phyloP scores from a whole-genome alignment of 208 protist species.

The Trypanosomatidae sp. region DNA sequence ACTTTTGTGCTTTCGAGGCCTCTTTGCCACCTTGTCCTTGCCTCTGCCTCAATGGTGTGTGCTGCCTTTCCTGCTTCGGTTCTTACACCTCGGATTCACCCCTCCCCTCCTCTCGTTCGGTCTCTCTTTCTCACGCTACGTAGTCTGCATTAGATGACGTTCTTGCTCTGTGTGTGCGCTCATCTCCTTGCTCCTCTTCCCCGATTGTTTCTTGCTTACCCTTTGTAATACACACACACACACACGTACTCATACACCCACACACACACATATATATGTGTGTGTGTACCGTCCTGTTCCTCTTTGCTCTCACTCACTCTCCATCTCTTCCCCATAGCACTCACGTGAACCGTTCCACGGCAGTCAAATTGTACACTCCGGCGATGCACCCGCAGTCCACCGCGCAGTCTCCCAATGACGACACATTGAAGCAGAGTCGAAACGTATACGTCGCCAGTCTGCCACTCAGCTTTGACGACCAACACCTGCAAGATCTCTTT shows the following conservation, averaged over 20 bases:
- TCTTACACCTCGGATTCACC: background rate
- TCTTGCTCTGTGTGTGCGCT: background rate
- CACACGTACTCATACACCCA: background rate
- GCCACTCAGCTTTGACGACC: conserved; percentile 62
- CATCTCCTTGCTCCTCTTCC: background rate
- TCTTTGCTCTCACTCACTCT: background rate
- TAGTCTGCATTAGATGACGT: background rate
- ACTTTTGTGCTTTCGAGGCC: conserved; percentile 1
- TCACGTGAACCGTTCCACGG: background rate
- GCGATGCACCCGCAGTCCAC: conserved; percentile 13
- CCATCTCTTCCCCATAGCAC: background rate
- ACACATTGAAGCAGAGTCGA: conserved; percentile 24
- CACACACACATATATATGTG: background rate
- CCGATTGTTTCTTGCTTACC: conserved; percentile 5
- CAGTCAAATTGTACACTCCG: background rate
- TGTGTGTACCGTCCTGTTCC: background rate
- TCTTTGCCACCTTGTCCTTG: background rate
- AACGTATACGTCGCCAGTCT: conserved; percentile 77
- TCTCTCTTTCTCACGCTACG: background rate
- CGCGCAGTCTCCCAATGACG: conserved; percentile 12
- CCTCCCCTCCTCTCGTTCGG: background rate
- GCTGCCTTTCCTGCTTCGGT: background rate
- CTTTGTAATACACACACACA: background rate
- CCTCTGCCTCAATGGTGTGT: background rate
- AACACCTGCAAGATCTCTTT: conserved; percentile 65